A percentile compares a stretch with the other conserved stretches of the same genome.
phyloP scores from a whole-genome alignment of 2,329 filamentous ascomycete species.

The Pseudocercospora ulei region DNA sequence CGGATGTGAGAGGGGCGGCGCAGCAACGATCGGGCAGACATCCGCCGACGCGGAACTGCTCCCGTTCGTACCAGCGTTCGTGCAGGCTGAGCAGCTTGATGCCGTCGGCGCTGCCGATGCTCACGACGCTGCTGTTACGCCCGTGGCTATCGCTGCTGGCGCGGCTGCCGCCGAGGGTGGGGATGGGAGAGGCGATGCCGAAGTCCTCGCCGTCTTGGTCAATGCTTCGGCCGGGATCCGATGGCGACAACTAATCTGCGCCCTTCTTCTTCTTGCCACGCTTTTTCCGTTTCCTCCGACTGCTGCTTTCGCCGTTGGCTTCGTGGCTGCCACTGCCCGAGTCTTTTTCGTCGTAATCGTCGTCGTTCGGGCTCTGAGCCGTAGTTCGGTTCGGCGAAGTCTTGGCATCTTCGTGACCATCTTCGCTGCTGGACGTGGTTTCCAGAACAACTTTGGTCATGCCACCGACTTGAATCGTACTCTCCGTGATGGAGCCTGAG shows the following conservation, averaged over 20 bases:
- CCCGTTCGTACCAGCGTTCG: conserved; percentile 12
- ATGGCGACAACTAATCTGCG: conserved; percentile 11
- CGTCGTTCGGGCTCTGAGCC: conserved; percentile 17
- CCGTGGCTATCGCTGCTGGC: not conserved
- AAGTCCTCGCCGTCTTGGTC: not conserved
- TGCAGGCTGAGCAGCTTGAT: conserved; percentile 2
- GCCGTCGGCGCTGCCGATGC: not conserved
- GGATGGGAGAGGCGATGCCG: not conserved
- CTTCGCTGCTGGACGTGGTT: conserved; percentile 40
- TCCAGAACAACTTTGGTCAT: conserved; percentile 68
- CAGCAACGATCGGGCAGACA: conserved; percentile 10
- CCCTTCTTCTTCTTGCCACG: conserved; percentile 23
- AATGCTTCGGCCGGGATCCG: not conserved
- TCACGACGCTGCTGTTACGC: not conserved
- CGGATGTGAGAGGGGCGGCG: not conserved
- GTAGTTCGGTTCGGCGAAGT: conserved; percentile 39
- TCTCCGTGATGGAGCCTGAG: conserved; percentile 70
- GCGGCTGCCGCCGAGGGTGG: not conserved
- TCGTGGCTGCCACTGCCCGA: conserved; percentile 9
- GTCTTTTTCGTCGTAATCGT: conserved; percentile 16
- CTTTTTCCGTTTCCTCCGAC: conserved; percentile 25
- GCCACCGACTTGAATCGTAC: conserved; percentile 62
- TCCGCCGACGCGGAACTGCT: conserved; percentile 9
- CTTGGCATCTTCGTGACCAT: conserved; percentile 9
- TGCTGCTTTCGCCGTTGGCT: conserved; percentile 11